Evolutionary conservation across 805 yeast species (phyloP).

Genomic region (Saccharomycopsis lassenensis): DNA sequence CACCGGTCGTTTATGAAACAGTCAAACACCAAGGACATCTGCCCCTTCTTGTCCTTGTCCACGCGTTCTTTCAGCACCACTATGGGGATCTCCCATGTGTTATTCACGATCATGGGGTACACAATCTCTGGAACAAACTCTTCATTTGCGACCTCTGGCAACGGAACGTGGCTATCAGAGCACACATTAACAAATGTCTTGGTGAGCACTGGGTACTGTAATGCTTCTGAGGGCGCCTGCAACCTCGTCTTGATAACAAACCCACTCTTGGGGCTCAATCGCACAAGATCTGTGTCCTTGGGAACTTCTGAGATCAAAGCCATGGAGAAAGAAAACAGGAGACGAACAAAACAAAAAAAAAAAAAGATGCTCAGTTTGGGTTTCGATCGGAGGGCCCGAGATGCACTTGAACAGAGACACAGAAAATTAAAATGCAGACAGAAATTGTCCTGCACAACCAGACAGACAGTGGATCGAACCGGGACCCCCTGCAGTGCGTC

Average conservation of each 20-base stretch:
- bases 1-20: constrained; percentile 64
- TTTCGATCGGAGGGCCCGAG: too few species aligned
- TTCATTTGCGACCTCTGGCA: constrained; percentile 33
- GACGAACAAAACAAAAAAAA: too few species aligned
- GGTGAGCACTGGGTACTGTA: constrained; percentile 26
- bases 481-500: too few species aligned
- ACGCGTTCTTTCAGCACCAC: constrained; percentile 46
- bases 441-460: too few species aligned
- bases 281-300: too few species aligned
- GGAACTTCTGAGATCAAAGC: too few species aligned
- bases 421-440: too few species aligned
- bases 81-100: constrained; percentile 81
- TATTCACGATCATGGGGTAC: constrained; percentile 52
- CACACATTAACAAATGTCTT: constrained; percentile 78
- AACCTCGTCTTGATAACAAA: constrained; percentile 64
- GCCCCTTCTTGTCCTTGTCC: constrained; percentile 62
- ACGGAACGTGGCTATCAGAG: constrained; percentile 52
- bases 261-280: constrained; percentile 46
- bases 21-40: constrained; percentile 55
- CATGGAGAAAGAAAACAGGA: too few species aligned
- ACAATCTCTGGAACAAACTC: constrained; percentile 45
- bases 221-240: constrained; percentile 26
- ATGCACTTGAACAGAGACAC: too few species aligned
- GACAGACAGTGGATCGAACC: too few species aligned
- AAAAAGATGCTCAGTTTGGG: too few species aligned